A percentile compares a stretch with the other conserved stretches of the same genome.
These are phyloP conservation scores for Tylopilus rubrobrunneus DNA, from an alignment of 768 basidiomycete genomes.

Conservation along the genomic window DNA sequence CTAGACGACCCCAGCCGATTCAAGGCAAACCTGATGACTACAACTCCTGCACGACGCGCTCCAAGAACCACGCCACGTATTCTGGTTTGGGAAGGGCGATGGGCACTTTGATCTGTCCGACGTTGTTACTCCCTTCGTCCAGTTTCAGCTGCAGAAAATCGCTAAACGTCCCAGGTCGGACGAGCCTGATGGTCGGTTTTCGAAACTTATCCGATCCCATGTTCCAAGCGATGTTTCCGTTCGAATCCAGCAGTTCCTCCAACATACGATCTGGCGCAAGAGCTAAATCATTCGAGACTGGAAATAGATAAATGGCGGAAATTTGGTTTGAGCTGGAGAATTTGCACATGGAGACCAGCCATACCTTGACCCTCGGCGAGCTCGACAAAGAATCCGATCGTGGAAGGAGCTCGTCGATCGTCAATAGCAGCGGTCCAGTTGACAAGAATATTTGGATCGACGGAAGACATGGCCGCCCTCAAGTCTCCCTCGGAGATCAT, in stretches of 20 bases:
- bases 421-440: slow-evolving; percentile 15
- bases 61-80: slow-evolving; percentile 11
- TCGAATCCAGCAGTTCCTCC: slow-evolving; percentile 1
- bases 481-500: slow-evolving; percentile 10
- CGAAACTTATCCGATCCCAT: not conserved
- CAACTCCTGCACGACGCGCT: slow-evolving; percentile 15
- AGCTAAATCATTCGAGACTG: not conserved
- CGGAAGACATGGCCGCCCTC: slow-evolving; percentile 4
- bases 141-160: slow-evolving; percentile 18
- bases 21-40: not conserved
- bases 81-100: slow-evolving; percentile 15
- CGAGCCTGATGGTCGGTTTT: slow-evolving; percentile 21
- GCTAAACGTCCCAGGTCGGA: slow-evolving; percentile 19
- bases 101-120: slow-evolving; percentile 21
- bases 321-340: not conserved
- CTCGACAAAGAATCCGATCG: slow-evolving; percentile 18
- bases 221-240: not conserved
- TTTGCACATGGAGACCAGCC: not conserved
- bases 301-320: not conserved
- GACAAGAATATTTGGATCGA: not conserved
- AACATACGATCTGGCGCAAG: slow-evolving; percentile 4
- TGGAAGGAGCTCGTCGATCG: slow-evolving; percentile 1
- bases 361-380: slow-evolving; percentile 1
- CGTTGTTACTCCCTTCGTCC: slow-evolving; percentile 3
- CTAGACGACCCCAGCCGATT: not conserved